phyloP scores from a whole-genome alignment of 306 rosid genomes.

The Trifolium subterraneum region DNA sequence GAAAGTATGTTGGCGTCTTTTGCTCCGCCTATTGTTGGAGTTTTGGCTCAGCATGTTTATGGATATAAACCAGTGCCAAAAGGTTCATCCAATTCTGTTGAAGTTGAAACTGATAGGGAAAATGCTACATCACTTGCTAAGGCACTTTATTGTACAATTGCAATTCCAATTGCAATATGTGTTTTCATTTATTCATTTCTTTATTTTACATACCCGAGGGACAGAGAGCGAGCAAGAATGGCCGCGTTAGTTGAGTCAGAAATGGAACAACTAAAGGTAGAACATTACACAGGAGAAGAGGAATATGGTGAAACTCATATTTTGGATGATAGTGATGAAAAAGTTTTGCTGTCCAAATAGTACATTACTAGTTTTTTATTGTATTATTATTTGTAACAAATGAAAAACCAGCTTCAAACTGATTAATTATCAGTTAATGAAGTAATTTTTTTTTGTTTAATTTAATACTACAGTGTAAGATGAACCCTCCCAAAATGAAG shows the following conservation, averaged over 20 bases:
- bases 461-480: too few relatives aligned
- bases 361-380: background rate
- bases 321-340: constrained; percentile 51
- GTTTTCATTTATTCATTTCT: constrained; percentile 74
- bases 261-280: constrained; percentile 52
- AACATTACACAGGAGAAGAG: constrained; percentile 30
- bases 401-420: too few relatives aligned
- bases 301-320: constrained; percentile 22
- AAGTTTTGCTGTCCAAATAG: constrained; percentile 47
- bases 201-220: constrained; percentile 76
- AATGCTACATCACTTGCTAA: constrained; percentile 84
- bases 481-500: too few relatives aligned
- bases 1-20: constrained; percentile 73
- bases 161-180: constrained; percentile 68
- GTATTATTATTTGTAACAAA: background rate
- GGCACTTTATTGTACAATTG: constrained; percentile 73
- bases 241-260: constrained; percentile 58
- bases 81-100: constrained; percentile 58
- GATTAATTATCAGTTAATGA: too few relatives aligned
- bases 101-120: constrained; percentile 69
- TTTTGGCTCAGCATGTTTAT: constrained; percentile 70
- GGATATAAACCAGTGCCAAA: constrained; percentile 68
- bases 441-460: too few relatives aligned
- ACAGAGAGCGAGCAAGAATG: constrained; percentile 75
- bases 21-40: constrained; percentile 82